phyloP scores from a whole-genome alignment of 441 rosid species.

The Codiaeum variegatum region DNA sequence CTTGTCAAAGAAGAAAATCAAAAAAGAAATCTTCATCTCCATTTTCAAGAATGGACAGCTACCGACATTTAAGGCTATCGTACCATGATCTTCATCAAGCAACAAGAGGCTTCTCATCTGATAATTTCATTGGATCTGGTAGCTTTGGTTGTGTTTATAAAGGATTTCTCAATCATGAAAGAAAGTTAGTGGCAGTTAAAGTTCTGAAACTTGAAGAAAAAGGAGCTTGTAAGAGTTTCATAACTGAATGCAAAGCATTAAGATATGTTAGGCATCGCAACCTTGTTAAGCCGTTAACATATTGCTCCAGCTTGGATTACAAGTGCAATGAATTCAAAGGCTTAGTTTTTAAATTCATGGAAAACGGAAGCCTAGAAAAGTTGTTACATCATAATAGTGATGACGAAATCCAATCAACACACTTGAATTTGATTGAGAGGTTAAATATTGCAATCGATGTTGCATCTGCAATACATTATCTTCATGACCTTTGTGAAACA shows the following conservation, averaged over 20 bases:
- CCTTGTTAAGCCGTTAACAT: conserved; percentile 8
- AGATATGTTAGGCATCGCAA: conserved; percentile 26
- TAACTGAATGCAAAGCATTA: conserved; percentile 23
- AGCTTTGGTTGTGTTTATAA: neutral
- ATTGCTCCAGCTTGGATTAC: neutral
- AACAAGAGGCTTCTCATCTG: neutral
- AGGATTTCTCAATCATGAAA: neutral
- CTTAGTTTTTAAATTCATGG: neutral
- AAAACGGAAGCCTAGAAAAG: neutral
- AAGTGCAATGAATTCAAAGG: neutral
- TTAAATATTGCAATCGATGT: conserved; percentile 30
- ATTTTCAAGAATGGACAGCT: neutral
- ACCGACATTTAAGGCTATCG: neutral
- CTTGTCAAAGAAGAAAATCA: neutral
- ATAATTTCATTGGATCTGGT: neutral
- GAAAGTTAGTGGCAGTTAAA: conserved; percentile 17
- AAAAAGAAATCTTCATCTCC: neutral
- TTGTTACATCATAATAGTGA: conserved; percentile 19
- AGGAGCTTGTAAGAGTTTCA: conserved; percentile 25
- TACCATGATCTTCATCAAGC: neutral
- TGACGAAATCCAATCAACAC: neutral
- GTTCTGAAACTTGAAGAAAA: conserved; percentile 20
- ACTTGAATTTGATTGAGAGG: conserved; percentile 20
- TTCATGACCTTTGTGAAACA: conserved; percentile 26
- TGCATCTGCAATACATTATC: conserved; percentile 33